phyloP scores from a whole-genome alignment of 2,329 filamentous ascomycete genomes.

The Ophiosphaerella herpotricha region DNA sequence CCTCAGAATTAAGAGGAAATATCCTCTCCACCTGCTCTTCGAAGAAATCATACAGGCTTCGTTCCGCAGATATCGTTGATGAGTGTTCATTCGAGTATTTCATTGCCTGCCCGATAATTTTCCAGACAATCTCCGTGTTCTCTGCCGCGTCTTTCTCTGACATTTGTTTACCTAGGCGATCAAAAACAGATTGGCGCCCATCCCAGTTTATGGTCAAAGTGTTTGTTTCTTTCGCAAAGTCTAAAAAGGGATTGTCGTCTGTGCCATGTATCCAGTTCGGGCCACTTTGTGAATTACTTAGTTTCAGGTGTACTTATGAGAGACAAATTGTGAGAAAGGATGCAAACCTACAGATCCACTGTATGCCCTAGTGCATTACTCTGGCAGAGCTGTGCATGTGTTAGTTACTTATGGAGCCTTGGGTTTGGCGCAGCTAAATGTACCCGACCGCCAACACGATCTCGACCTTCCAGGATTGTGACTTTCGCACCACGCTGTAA shows the following conservation, averaged over 20 bases:
- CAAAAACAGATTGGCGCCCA: constrained; percentile 59
- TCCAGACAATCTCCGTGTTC: constrained; percentile 64
- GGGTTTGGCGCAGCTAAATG: constrained; percentile 10
- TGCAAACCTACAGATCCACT: constrained; percentile 60
- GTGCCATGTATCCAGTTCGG: constrained; percentile 85
- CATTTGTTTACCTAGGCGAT: constrained; percentile 61
- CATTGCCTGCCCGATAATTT: constrained; percentile 70
- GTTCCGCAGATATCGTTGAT: constrained; percentile 55
- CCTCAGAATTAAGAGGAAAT: constrained; percentile 41
- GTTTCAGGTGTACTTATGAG: background rate
- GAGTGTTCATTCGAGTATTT: constrained; percentile 64
- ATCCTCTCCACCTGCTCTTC: constrained; percentile 53
- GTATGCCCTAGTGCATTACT: constrained; percentile 53
- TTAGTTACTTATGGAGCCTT: constrained; percentile 11
- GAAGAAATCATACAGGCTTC: constrained; percentile 64
- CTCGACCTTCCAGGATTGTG: constrained; percentile 70
- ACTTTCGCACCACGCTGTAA: constrained; percentile 68
- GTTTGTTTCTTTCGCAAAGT: constrained; percentile 65
- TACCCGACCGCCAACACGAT: constrained; percentile 70
- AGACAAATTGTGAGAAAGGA: background rate
- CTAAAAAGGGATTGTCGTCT: constrained; percentile 69
- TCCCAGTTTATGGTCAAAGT: constrained; percentile 61
- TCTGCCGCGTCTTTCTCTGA: constrained; percentile 45
- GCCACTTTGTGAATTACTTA: constrained; percentile 52
- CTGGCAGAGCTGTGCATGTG: constrained; percentile 53